Evolutionary conservation across 2,329 filamentous ascomycete genomes (phyloP).

Genomic region (Westerdykella ornata): DNA sequence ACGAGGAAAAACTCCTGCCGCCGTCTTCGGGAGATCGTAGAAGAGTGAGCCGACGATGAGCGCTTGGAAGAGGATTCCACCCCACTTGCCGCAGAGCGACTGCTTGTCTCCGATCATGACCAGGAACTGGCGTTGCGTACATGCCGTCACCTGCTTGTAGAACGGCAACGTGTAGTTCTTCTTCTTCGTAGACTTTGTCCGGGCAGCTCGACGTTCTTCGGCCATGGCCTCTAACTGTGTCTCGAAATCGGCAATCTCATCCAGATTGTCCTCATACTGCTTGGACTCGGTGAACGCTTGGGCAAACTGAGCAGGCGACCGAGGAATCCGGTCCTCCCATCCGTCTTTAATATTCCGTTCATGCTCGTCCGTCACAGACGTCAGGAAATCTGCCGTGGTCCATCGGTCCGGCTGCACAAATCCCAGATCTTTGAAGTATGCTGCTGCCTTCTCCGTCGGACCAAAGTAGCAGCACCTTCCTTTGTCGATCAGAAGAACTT

Average conservation of each 20-base stretch:
- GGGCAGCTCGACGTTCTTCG: constrained; percentile 27
- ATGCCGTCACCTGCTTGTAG: constrained; percentile 36
- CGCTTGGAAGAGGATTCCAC: constrained; percentile 39
- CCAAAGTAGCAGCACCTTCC: constrained; percentile 54
- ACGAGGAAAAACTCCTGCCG: constrained; percentile 52
- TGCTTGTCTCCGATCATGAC: constrained; percentile 51
- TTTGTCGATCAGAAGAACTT: constrained; percentile 38
- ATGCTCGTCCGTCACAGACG: constrained; percentile 59
- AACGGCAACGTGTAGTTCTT: constrained; percentile 39
- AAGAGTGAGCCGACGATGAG: constrained; percentile 44
- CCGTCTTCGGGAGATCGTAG: constrained; percentile 48
- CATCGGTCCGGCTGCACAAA: constrained; percentile 61
- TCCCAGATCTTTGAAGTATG: constrained; percentile 61
- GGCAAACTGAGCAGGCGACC: constrained; percentile 51
- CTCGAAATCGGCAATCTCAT: constrained; percentile 38
- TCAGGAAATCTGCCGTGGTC: constrained; percentile 66
- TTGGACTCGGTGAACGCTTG: constrained; percentile 36
- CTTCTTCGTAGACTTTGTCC: constrained; percentile 35
- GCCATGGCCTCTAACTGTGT: constrained; percentile 25
- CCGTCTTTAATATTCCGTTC: constrained; percentile 52
- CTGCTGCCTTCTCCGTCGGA: constrained; percentile 51
- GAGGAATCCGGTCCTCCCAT: constrained; percentile 52
- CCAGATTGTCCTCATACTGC: constrained; percentile 32
- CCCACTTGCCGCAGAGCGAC: constrained; percentile 48
- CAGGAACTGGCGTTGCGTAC: constrained; percentile 40